phyloP scores from a whole-genome alignment of 2,329 filamentous ascomycete genomes.

The Diaporthe velutina region DNA sequence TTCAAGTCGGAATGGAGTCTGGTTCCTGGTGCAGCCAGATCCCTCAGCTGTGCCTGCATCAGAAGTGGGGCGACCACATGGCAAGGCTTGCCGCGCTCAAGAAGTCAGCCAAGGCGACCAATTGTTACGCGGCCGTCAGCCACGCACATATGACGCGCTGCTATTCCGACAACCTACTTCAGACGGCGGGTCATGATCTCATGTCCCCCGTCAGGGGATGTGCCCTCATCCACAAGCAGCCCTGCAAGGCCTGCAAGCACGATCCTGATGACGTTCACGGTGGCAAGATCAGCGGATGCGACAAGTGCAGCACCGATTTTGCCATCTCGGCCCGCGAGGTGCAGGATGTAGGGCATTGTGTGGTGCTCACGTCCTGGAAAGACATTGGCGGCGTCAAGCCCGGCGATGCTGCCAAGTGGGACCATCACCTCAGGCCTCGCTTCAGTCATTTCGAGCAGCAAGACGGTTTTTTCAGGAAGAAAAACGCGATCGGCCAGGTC shows the following conservation, averaged over 20 bases:
- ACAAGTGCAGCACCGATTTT: constrained; percentile 3
- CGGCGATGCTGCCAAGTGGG: constrained; percentile 11
- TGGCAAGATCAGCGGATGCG: constrained; percentile 1
- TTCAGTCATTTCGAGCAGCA: too few relatives aligned
- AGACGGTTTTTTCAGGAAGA: too few relatives aligned
- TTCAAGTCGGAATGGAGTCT: too few relatives aligned
- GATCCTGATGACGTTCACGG: neutral
- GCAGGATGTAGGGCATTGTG: neutral
- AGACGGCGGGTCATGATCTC: too few relatives aligned
- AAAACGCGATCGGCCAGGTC: too few relatives aligned
- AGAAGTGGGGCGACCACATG: neutral
- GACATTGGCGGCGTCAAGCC: constrained; percentile 16
- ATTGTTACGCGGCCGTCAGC: neutral
- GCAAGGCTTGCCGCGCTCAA: neutral
- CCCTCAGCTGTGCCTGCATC: neutral
- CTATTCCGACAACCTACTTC: neutral
- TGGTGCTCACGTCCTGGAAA: constrained; percentile 31
- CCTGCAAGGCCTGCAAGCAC: neutral
- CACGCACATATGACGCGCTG: neutral
- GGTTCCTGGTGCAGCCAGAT: neutral
- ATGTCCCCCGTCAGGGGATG: neutral
- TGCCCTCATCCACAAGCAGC: neutral
- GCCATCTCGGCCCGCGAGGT: neutral
- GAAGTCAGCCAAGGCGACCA: neutral
- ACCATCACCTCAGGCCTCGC: neutral